These are phyloP conservation scores for Pythium phragmiticola DNA, from an alignment of 352 stramenopile genomes.

Conservation along the genomic window DNA sequence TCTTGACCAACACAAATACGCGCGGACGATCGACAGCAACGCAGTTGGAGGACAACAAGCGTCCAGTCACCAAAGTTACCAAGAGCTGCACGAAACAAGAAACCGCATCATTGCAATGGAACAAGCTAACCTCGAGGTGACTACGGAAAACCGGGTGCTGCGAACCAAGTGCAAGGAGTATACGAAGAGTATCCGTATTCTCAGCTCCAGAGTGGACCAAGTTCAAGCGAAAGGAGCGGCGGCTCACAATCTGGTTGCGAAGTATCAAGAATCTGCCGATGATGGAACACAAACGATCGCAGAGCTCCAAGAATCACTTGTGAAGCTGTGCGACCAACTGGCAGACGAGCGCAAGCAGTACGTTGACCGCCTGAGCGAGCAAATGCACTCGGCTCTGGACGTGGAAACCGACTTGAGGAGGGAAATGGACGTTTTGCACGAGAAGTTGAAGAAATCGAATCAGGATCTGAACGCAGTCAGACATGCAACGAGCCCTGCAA, in stretches of 20 bases:
- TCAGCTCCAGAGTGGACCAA: conserved; percentile 10
- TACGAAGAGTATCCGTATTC: conserved; percentile 9
- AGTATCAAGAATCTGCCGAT: conserved; percentile 36
- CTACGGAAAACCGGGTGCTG: conserved; percentile 9
- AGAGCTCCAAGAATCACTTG: conserved; percentile 38
- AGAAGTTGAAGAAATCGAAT: not conserved
- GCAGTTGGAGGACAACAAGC: not conserved
- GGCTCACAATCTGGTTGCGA: conserved; percentile 25
- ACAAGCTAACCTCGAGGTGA: not conserved
- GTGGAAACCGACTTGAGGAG: not conserved
- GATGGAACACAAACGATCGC: conserved; percentile 43
- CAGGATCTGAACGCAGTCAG: not conserved
- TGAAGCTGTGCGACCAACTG: conserved; percentile 34
- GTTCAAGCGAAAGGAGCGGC: not conserved
- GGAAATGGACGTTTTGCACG: not conserved
- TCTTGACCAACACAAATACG: conserved; percentile 6
- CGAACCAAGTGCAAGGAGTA: conserved; percentile 20
- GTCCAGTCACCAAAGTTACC: not conserved
- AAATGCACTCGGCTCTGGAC: not conserved
- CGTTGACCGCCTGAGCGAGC: conserved; percentile 7
- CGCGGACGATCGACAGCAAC: not conserved
- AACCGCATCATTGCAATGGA: not conserved
- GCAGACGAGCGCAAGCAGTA: conserved; percentile 28
- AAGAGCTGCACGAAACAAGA: not conserved
- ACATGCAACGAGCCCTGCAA: not conserved